Base-by-base conservation (phyloP, 257 asterid species). In the Cruciata laevipes region DNA sequence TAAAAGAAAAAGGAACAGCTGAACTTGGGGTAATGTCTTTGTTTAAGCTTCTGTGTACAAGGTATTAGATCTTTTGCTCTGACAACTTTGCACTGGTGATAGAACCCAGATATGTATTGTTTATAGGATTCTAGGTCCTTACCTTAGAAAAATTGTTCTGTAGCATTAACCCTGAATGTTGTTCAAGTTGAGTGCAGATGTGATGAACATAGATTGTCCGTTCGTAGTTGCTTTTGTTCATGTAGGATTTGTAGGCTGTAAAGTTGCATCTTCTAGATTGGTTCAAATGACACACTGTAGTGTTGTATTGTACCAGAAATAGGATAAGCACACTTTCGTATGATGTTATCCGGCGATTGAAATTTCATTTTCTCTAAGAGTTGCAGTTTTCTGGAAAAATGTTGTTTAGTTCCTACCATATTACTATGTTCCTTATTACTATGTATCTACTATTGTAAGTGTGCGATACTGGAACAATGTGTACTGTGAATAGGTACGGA, bases 1-100 rank as follows among this genome's bases (percentile, higher is more conserved):
- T 64, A 83, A 86, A 85, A 78, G 87, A 80, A 90, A 84, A 76
- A 65, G 79, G 51, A 68, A 69, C 23, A 65, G 59, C 80, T 83
- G 77, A 85, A 56, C 44, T 32, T 59, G 61, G 35, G 35, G 68
- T 73, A 27, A 27, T 1, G 30, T 27, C 30, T 27, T 27, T 1
- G 30, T 12, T 37, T 24, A 5, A 58, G 52, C 24, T 6, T 59
- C 20, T 40, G 37, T 35, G 20, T 40, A 55, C 21, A 70, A 58
- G 63, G 51, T n/a, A 47, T 61, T 64, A 68, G 44, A 30, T 57
- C 24, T 31, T 47, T 1, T 61, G 69, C 31, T 37, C 12, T 68
- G 52, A 62, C 37, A 25, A 51, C 42, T 58, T 61, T 32, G 14
- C 11, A 33, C 32, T 49, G 53, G 42, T 11, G 63, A 44, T 27